Evolutionary conservation across 345 rosid species (phyloP).

Genomic region (Gynandropsis gynandra): DNA sequence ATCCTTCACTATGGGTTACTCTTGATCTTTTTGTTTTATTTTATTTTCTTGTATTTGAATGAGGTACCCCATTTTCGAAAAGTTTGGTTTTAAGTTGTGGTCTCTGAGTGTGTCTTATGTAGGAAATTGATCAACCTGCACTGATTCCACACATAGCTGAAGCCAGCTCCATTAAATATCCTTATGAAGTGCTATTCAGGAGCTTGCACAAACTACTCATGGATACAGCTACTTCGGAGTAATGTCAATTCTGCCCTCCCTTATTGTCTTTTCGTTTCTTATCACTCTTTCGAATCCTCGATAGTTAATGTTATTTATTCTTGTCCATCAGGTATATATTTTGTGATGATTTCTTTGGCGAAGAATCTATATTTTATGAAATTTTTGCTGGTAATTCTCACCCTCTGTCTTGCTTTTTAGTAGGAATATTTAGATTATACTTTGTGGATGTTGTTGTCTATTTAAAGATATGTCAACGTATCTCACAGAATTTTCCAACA

Average conservation of each 20-base stretch:
- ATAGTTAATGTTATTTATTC: constrained; percentile 15
- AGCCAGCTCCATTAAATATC: constrained; percentile 90
- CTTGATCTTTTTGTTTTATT: background rate
- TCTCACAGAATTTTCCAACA: constrained; percentile 9
- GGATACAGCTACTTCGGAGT: constrained; percentile 99
- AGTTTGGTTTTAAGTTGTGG: constrained; percentile 14
- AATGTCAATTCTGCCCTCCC: constrained; percentile 28
- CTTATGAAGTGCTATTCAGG: constrained; percentile 95
- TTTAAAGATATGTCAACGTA: background rate
- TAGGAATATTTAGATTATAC: background rate
- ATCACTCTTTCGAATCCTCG: constrained; percentile 1
- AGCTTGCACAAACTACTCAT: constrained; percentile 91
- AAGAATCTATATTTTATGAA: constrained; percentile 79
- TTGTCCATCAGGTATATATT: constrained; percentile 68
- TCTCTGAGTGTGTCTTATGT: constrained; percentile 26
- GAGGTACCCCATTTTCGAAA: background rate
- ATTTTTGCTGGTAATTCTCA: constrained; percentile 64
- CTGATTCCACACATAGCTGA: constrained; percentile 98
- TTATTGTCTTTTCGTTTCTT: constrained; percentile 14
- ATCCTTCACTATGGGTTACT: background rate
- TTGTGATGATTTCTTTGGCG: constrained; percentile 95
- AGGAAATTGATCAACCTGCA: constrained; percentile 98
- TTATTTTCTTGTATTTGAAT: background rate
- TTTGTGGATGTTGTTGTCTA: constrained; percentile 8
- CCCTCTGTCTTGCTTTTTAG: constrained; percentile 8